Conservation (phyloP, 306 rosid genomes). For the Lathyrus tuberosus region DNA sequence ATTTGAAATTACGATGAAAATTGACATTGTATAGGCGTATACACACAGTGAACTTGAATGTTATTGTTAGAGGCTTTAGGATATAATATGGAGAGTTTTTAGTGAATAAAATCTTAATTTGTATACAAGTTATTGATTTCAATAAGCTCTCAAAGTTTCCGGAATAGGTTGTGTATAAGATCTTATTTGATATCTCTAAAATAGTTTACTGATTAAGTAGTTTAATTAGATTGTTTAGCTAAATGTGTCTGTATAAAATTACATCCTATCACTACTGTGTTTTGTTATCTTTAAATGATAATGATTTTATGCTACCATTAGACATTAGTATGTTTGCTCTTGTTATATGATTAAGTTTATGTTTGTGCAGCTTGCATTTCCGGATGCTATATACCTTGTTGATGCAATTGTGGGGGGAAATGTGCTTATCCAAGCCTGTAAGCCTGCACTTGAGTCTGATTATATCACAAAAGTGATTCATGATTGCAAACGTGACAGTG, state of each 20-base stretch:
- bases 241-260: not conserved
- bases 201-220: not conserved
- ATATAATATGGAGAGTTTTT: not conserved
- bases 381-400: slow-evolving; percentile 92
- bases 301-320: slow-evolving; percentile 1
- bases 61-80: not conserved
- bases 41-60: not conserved
- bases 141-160: slow-evolving; percentile 5
- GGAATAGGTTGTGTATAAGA: not conserved
- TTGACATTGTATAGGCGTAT: not conserved
- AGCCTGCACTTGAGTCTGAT: slow-evolving; percentile 96
- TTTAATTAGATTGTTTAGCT: slow-evolving; percentile 5
- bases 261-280: slow-evolving; percentile 9
- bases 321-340: not conserved
- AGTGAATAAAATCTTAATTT: not conserved
- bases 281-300: slow-evolving; percentile 5
- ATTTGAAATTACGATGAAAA: not conserved
- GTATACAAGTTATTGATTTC: not conserved
- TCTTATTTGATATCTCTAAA: not conserved
- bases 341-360: not conserved
- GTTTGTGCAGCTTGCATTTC: slow-evolving; percentile 85
- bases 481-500: slow-evolving; percentile 98
- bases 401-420: slow-evolving; percentile 89
- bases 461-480: slow-evolving; percentile 94
- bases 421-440: slow-evolving; percentile 82